These are phyloP conservation scores for Solanum chacoense DNA, from an alignment of 305 asterid species.

Conservation along the genomic window DNA sequence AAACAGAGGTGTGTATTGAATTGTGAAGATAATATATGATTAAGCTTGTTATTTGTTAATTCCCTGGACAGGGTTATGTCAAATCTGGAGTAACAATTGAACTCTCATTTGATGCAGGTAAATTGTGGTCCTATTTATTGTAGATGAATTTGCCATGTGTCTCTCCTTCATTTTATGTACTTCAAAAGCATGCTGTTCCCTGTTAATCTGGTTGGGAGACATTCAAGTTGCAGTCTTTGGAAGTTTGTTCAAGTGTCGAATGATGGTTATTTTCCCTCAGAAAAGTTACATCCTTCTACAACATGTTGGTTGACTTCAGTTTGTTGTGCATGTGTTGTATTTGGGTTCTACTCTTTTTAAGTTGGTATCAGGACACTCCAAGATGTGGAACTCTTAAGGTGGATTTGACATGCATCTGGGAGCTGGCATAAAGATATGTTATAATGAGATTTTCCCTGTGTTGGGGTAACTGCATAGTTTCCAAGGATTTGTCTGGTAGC, in stretches of 20 bases:
- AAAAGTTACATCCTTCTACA: background rate
- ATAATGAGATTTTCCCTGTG: background rate
- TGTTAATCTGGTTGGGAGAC: background rate
- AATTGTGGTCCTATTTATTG: constrained; percentile 25
- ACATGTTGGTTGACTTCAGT: background rate
- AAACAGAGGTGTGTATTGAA: constrained; percentile 40
- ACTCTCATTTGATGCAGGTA: constrained; percentile 38
- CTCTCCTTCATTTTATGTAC: constrained; percentile 17
- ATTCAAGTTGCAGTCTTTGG: constrained; percentile 3
- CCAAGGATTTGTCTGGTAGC: background rate
- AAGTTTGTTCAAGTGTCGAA: background rate
- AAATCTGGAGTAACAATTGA: background rate
- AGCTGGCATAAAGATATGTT: background rate
- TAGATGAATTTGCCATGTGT: constrained; percentile 29
- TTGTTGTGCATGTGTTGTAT: background rate
- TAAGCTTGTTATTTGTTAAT: background rate
- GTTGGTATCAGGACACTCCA: background rate
- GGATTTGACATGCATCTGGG: background rate
- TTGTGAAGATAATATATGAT: background rate
- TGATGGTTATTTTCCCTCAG: background rate
- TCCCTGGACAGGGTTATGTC: background rate
- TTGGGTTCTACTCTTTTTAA: background rate
- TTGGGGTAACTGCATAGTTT: background rate
- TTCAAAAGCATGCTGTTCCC: constrained; percentile 19
- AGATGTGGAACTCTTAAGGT: background rate